phyloP scores from a whole-genome alignment of 2,329 filamentous ascomycete genomes.

The Septoria linicola region DNA sequence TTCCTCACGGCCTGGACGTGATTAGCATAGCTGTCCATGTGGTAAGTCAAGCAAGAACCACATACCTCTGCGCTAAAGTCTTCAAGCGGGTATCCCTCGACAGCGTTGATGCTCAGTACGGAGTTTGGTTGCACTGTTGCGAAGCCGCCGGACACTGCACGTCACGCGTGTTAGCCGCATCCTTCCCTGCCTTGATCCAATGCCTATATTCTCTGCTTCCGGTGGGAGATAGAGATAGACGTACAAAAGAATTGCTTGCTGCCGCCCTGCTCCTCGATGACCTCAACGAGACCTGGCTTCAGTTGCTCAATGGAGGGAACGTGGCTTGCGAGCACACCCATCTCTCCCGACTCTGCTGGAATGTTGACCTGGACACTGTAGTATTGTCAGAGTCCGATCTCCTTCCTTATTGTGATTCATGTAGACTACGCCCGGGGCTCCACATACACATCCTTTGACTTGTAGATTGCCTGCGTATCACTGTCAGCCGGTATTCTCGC shows the following conservation, averaged over 20 bases:
- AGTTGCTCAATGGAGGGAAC: slow-evolving; percentile 98
- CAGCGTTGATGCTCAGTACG: slow-evolving; percentile 93
- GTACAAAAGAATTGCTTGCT: slow-evolving; percentile 98
- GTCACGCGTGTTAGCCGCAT: slow-evolving; percentile 10
- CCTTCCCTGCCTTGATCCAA: too few relatives aligned
- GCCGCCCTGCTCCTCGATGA: slow-evolving; percentile 86
- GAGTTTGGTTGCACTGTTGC: slow-evolving; percentile 96
- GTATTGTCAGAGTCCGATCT: slow-evolving; percentile 26
- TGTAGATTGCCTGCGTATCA: slow-evolving; percentile 61
- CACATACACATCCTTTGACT: slow-evolving; percentile 68
- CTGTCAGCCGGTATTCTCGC: slow-evolving; percentile 18
- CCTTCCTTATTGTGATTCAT: slow-evolving; percentile 8
- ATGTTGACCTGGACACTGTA: slow-evolving; percentile 95
- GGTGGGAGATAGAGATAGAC: too few relatives aligned
- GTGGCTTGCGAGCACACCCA: slow-evolving; percentile 99
- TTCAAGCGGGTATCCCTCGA: slow-evolving; percentile 91
- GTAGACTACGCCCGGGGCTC: too few relatives aligned
- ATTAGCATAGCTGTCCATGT: slow-evolving; percentile 3
- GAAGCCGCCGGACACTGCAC: slow-evolving; percentile 87
- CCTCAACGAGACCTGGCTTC: slow-evolving; percentile 91
- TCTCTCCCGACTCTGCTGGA: slow-evolving; percentile 94
- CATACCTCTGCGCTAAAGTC: slow-evolving; percentile 84
- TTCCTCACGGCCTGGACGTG: slow-evolving; percentile 67
- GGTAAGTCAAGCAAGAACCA: slow-evolving; percentile 21
- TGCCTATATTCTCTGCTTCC: too few relatives aligned